phyloP scores from a whole-genome alignment of 139 green algal genomes.

The Klebsormidium nitens region DNA sequence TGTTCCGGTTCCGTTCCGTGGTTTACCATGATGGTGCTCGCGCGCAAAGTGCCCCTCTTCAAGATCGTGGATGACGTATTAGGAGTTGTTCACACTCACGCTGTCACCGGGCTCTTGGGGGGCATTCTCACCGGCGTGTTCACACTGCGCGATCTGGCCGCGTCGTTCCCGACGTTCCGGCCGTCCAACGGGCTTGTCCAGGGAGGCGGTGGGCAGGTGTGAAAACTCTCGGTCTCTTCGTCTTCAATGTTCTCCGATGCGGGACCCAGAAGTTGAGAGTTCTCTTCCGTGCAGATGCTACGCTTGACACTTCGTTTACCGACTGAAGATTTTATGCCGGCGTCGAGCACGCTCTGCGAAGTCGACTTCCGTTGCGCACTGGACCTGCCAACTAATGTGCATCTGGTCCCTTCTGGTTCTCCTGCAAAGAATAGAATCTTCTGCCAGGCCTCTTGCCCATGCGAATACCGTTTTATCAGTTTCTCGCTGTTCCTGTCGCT shows the following conservation, averaged over 20 bases:
- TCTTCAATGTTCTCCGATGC: no score
- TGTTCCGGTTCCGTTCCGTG: background rate
- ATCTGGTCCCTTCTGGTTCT: background rate
- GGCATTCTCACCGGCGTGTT: background rate
- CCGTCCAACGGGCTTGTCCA: background rate
- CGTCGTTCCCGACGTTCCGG: background rate
- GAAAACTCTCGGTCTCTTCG: background rate
- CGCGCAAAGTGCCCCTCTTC: background rate
- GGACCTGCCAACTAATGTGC: no score
- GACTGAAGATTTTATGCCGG: no score
- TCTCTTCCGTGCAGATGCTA: no score
- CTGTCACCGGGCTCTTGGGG: background rate
- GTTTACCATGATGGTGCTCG: background rate
- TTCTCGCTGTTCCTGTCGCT: no score
- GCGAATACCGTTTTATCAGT: no score
- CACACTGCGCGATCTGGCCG: background rate
- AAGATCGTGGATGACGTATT: background rate
- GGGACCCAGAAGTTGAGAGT: no score
- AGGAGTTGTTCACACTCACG: background rate
- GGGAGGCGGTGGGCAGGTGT: background rate
- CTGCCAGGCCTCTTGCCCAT: no score
- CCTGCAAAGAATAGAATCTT: no score
- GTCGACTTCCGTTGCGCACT: no score
- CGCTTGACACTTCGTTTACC: no score
- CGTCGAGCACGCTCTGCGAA: no score